phyloP scores from a whole-genome alignment of 129 eudicot genomes.

The Calendula officinalis region DNA sequence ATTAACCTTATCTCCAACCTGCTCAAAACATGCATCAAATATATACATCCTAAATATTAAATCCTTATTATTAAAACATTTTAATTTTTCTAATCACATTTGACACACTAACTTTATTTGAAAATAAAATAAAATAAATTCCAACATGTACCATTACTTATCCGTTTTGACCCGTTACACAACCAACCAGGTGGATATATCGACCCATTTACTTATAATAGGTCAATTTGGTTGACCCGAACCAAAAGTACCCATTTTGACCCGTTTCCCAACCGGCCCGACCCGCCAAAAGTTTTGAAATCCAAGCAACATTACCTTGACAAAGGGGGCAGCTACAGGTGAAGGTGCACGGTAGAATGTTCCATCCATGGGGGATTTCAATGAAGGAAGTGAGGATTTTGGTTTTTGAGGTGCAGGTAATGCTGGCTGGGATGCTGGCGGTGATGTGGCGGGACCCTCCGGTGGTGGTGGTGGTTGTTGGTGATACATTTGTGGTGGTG shows the following conservation, averaged over 20 bases:
- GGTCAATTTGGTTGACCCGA: not conserved
- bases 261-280: not conserved
- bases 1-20: slow-evolving; percentile 87
- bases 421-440: slow-evolving; percentile 44
- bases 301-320: too few relatives aligned
- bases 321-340: slow-evolving; percentile 83
- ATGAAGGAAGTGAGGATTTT: slow-evolving; percentile 66
- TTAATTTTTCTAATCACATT: too few relatives aligned
- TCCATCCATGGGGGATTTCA: slow-evolving; percentile 86
- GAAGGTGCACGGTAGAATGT: slow-evolving; percentile 76
- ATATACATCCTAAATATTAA: not conserved
- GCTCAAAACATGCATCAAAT: slow-evolving; percentile 7
- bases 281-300: too few relatives aligned
- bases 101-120: not conserved
- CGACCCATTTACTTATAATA: too few relatives aligned
- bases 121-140: too few relatives aligned
- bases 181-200: too few relatives aligned
- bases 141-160: too few relatives aligned
- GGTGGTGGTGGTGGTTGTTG: slow-evolving; percentile 36
- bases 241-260: not conserved
- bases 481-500: slow-evolving; percentile 48
- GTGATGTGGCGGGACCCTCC: slow-evolving; percentile 41
- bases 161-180: too few relatives aligned
- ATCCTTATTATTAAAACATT: too few relatives aligned
- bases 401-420: slow-evolving; percentile 40